phyloP scores from a whole-genome alignment of 75 land plant genomes.

The Cryptomeria japonica region DNA sequence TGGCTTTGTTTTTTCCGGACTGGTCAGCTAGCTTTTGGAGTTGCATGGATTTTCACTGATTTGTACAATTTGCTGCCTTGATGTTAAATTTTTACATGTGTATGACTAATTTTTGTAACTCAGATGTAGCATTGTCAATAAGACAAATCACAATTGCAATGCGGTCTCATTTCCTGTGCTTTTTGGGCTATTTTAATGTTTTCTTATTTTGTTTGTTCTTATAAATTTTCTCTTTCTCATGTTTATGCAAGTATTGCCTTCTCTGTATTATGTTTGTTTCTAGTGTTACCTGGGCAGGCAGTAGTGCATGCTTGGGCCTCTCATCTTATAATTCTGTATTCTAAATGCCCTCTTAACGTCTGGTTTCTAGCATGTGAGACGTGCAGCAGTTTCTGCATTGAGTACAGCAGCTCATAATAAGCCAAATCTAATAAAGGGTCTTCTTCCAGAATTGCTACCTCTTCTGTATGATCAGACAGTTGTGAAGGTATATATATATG shows the following conservation, averaged over 20 bases:
- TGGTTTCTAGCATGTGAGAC: slow-evolving; percentile 86
- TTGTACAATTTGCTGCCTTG: neutral
- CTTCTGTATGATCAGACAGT: slow-evolving; percentile 96
- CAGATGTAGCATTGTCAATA: neutral
- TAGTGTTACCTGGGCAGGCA: neutral
- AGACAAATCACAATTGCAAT: too few species aligned
- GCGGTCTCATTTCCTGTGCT: neutral
- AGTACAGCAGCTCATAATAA: slow-evolving; percentile 99
- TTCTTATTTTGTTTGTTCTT: neutral
- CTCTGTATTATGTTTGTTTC: neutral
- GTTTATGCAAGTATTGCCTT: neutral
- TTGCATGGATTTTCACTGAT: neutral
- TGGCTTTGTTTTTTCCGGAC: neutral
- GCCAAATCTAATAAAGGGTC: slow-evolving; percentile 87
- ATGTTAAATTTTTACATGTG: neutral
- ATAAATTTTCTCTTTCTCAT: neutral
- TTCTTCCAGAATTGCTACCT: slow-evolving; percentile 82
- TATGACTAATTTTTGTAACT: too few species aligned
- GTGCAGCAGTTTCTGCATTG: slow-evolving; percentile 96
- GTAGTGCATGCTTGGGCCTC: neutral
- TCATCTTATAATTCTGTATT: neutral
- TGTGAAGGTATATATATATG: slow-evolving; percentile 69
- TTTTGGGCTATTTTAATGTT: neutral
- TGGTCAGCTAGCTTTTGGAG: neutral
- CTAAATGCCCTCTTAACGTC: slow-evolving; percentile 4